Evolutionary conservation across 345 rosid species (phyloP).

Genomic region (Corchorus olitorius): DNA sequence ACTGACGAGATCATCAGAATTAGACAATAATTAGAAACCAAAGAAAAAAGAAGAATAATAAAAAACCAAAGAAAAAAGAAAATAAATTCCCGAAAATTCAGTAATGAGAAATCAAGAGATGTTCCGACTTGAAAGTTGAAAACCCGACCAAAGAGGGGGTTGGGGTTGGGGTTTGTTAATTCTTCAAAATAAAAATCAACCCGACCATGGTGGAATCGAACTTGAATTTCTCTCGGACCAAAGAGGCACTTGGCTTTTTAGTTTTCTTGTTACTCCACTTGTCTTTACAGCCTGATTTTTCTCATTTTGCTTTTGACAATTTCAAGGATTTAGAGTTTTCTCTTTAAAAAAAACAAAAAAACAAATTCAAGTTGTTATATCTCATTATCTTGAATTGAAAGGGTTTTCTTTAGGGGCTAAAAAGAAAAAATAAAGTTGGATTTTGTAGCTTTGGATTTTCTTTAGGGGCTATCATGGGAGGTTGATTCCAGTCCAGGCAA

Average conservation of each 20-base stretch:
- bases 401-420: neutral
- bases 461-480: constrained; percentile 46
- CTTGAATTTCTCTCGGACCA: constrained; percentile 38
- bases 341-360: constrained; percentile 7
- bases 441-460: neutral
- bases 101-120: constrained; percentile 15
- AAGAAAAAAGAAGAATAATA: neutral
- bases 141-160: too few relatives aligned
- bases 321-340: constrained; percentile 34
- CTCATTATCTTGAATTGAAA: neutral
- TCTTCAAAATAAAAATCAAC: neutral
- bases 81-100: neutral
- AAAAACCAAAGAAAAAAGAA: neutral
- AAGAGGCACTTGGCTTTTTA: constrained; percentile 34
- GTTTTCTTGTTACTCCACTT: constrained; percentile 20
- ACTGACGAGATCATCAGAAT: neutral
- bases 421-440: neutral
- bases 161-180: neutral
- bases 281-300: constrained; percentile 32
- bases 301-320: constrained; percentile 38
- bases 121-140: constrained; percentile 11
- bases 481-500: constrained; percentile 97
- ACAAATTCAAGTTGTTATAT: neutral
- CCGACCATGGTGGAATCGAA: constrained; percentile 46
- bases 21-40: too few relatives aligned